Evolutionary conservation across 1,284 basidiomycete species (phyloP).

Genomic region (Tetrapyrgos nigripes): DNA sequence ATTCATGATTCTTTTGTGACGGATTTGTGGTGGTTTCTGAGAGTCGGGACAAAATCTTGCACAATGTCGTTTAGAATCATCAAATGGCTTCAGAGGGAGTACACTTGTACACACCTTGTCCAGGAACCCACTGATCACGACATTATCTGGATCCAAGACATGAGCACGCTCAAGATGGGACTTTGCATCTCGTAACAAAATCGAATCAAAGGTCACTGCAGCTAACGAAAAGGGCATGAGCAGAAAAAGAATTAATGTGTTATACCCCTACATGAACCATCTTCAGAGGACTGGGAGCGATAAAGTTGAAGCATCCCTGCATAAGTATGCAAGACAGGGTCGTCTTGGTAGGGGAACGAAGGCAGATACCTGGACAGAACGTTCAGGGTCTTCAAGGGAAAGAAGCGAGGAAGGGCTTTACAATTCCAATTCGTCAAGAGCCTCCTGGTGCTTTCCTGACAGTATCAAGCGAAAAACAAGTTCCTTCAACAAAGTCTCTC

Average conservation of each 20-base stretch:
- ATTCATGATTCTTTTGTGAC: slow-evolving; percentile 35
- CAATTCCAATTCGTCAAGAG: slow-evolving; percentile 87
- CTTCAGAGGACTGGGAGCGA: slow-evolving; percentile 49
- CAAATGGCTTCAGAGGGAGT: no score
- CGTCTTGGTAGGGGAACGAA: slow-evolving; percentile 85
- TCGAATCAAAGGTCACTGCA: slow-evolving; percentile 35
- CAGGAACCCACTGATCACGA: slow-evolving; percentile 57
- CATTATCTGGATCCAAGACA: slow-evolving; percentile 63
- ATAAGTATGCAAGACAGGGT: slow-evolving; percentile 79
- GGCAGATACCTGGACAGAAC: slow-evolving; percentile 71
- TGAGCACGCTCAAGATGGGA: slow-evolving; percentile 68
- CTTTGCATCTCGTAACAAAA: slow-evolving; percentile 62
- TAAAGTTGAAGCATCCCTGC: slow-evolving; percentile 79
- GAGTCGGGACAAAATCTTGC: neutral
- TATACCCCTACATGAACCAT: slow-evolving; percentile 15
- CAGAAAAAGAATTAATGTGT: neutral
- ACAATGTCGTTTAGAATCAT: no score
- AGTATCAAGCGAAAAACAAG: slow-evolving; percentile 72
- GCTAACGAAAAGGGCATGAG: neutral
- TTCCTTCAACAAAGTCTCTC: slow-evolving; percentile 77
- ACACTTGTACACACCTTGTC: slow-evolving; percentile 47
- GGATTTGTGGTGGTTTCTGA: neutral
- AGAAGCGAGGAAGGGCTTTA: slow-evolving; percentile 42
- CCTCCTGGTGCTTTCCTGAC: slow-evolving; percentile 63
- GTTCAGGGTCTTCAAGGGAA: neutral